phyloP scores from a whole-genome alignment of 2,329 filamentous ascomycete species.

The Aspergillus melleus region DNA sequence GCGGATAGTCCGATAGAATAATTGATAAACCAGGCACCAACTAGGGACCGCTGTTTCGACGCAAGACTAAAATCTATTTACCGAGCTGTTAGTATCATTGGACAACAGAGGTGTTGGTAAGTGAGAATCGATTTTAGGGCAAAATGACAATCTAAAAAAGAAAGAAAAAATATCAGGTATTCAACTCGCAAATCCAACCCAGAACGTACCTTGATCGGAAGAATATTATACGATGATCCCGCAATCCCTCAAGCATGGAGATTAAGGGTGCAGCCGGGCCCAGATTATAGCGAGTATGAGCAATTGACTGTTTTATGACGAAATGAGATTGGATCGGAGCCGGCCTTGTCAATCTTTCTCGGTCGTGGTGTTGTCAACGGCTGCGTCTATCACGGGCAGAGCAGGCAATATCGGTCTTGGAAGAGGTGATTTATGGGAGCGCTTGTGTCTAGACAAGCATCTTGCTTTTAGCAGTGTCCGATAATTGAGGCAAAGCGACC shows the following conservation, averaged over 20 bases:
- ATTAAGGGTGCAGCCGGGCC: conserved; percentile 1
- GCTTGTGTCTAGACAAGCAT: conserved; percentile 12
- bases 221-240: not conserved
- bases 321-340: conserved; percentile 22
- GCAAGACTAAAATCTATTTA: not conserved
- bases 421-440: conserved; percentile 5
- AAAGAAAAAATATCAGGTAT: not conserved
- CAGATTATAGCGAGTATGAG: not conserved
- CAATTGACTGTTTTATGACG: not conserved
- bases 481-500: not conserved
- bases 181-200: not conserved
- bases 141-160: not conserved
- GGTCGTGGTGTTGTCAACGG: conserved; percentile 5
- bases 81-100: not conserved
- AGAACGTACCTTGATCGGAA: not conserved
- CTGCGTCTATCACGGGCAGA: not conserved
- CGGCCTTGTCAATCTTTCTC: conserved; percentile 25
- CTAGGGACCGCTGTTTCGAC: not conserved
- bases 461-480: not conserved
- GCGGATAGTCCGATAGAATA: conserved; percentile 1
- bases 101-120: not conserved
- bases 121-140: not conserved
- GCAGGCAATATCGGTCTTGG: conserved; percentile 2
- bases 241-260: conserved; percentile 5
- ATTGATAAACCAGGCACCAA: conserved; percentile 4